Base-by-base conservation (phyloP, 148 eudicot genomes). In the Vaccinium myrtillus region DNA sequence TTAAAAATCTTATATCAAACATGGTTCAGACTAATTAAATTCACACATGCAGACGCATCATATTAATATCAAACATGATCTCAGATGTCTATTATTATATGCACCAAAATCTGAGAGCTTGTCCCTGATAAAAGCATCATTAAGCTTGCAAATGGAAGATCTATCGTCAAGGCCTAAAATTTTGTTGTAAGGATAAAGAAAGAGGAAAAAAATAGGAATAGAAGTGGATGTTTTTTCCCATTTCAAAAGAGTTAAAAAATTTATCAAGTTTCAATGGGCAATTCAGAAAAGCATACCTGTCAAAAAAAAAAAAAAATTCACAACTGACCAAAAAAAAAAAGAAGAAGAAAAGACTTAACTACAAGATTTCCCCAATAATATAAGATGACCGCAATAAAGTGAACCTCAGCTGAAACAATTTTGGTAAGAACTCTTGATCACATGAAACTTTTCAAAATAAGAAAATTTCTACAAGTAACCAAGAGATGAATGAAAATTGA, bases 21-120 rank as follows among this genome's bases (percentile, higher is more conserved):
- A 67, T 67, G 39, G 74, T 69, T 27, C 5, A 25, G 74, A 27
- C 39, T 69, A 30, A 69, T 67, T 67, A 27, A 30, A 10, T 23
- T 7, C 73, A 27, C 11, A 4, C 6, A 67, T 10, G 16, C 15
- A 27, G 14, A 23, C 74, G 30, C 43, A 69, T 30, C 73, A 25
- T 55, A 55, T 55, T 0, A 2, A 65, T 15, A 67, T n/a, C 19
- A 63, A 50, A 71, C 49, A 79, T 30, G 81, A 30, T 69, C 51
- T 69, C 16, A 81, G 61, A 81, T 81, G 76, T 55, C 19, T 56
- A 48, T 36, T 27, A 65, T 7, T 21, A 50, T 25, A 82, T 14
- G 19, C 71, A 67, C 15, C 76, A 82, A 51, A 18, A 82, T 51
- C 15, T 16, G 12, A 69, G 73, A 48, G 58, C 75, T 81, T 61